Evolutionary conservation across 176 grass and related monocot species (phyloP).

Genomic region (Phoenix roebelenii): DNA sequence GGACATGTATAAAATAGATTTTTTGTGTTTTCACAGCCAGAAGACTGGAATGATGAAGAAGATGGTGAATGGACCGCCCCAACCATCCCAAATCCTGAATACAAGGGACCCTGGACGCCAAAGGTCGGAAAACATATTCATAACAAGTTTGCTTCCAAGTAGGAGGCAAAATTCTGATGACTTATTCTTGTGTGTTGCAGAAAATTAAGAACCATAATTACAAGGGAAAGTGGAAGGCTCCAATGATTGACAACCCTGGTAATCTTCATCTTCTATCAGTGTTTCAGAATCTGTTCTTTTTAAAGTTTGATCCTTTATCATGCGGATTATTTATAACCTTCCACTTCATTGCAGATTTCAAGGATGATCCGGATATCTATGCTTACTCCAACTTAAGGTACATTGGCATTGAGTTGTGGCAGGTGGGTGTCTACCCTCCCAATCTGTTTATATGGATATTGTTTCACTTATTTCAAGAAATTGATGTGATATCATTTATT

Average conservation of each 20-base stretch:
- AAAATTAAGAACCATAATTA: constrained; percentile 97
- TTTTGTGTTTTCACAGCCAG: constrained; percentile 40
- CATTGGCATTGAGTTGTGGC: constrained; percentile 96
- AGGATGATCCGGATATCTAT: constrained; percentile 80
- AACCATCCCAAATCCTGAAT: constrained; percentile 88
- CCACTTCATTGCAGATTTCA: constrained; percentile 56
- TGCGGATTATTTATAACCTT: background rate
- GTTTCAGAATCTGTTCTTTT: background rate
- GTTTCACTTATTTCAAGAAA: constrained; percentile 1
- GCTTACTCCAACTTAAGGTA: constrained; percentile 71
- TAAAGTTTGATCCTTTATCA: background rate
- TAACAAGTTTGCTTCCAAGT: background rate
- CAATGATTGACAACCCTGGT: constrained; percentile 93
- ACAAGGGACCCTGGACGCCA: constrained; percentile 86
- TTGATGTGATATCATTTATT: background rate
- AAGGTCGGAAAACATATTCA: constrained; percentile 33
- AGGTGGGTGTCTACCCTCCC: constrained; percentile 29
- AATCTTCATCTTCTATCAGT: constrained; percentile 1
- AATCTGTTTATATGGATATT: background rate
- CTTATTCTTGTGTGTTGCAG: constrained; percentile 29
- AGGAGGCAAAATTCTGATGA: constrained; percentile 1
- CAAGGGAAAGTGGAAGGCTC: constrained; percentile 97
- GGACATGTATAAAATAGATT: background rate
- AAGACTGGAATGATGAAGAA: constrained; percentile 96
- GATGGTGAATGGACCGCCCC: constrained; percentile 93